Base-by-base conservation (phyloP, 1,139 yeast genomes). In the Taiozyma sp. region DNA sequence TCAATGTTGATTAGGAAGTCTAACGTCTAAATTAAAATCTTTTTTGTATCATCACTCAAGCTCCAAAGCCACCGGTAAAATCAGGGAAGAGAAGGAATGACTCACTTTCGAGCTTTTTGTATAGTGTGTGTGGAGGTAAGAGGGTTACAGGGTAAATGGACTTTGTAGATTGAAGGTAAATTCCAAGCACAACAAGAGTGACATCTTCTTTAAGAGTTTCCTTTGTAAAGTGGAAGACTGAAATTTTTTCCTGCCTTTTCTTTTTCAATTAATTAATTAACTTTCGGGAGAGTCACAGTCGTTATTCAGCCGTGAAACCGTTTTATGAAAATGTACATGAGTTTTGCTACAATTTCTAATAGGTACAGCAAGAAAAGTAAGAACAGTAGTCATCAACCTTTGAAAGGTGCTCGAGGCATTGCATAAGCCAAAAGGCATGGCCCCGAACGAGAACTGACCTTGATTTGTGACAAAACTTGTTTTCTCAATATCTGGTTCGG, bases 1-100 rank as follows among this genome's bases (percentile, higher is more conserved):
- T 71, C 78, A 72, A 67, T 51, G 54, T 54, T 54, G 58, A 61
- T 65, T 75, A 74, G 76, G 79, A 70, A 76, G 80, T 75, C 80
- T 76, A 76, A 75, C 79, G 79, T 75, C 79, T 57, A n/a, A 38
- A 48, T 70, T 66, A 65, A 64, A 65, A 53, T 55, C 55, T n/a
- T 55, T 53, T 55, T 54, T 51, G 49, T 40, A 53, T 60, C 65
- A 56, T 50, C 52, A 50, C 13, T 16, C 29, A 43, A 27, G 10
- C 30, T 30, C 24, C 40, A 38, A 19, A 16, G 40, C 40, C 13
- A n/a, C 19, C 19, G 10, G 12, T 12, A 29, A 9, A 30, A 7
- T 4, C 34, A 4, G 19, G 19, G 16, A 4, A 14, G 19, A 3
- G 19, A 32, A 14, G 30, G 8, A 32, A 5, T 14, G 19, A 32